Evolutionary conservation across 768 basidiomycete genomes (phyloP).

Genomic region (Gymnopilus dilepis): DNA sequence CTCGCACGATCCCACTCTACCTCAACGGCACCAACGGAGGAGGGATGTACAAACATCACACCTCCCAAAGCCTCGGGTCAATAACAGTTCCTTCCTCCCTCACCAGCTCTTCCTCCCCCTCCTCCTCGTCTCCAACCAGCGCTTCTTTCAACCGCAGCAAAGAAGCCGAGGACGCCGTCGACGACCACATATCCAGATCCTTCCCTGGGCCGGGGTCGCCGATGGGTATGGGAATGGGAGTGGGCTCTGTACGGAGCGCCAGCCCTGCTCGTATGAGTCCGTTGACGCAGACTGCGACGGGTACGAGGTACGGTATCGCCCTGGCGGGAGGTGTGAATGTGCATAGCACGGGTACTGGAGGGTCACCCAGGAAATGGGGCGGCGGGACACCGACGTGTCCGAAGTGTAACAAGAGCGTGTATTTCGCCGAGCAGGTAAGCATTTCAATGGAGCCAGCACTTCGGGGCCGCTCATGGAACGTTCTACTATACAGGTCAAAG

Average conservation of each 20-base stretch:
- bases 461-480: not conserved
- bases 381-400: conserved; percentile 67
- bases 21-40: conserved; percentile 30
- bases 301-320: conserved; percentile 69
- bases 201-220: conserved; percentile 1
- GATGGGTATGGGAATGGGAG: not conserved
- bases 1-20: conserved; percentile 59
- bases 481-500: conserved; percentile 62
- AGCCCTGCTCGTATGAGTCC: conserved; percentile 24
- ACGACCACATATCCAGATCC: not conserved
- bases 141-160: conserved; percentile 12
- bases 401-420: conserved; percentile 76
- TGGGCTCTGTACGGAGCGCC: not conserved
- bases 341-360: conserved; percentile 41
- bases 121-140: too few species aligned
- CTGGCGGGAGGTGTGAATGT: conserved; percentile 42
- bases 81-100: conserved; percentile 10
- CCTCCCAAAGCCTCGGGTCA: conserved; percentile 29
- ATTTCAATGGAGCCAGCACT: not conserved
- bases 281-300: conserved; percentile 50
- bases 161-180: conserved; percentile 11
- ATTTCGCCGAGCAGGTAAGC: conserved; percentile 82
- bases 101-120: conserved; percentile 10
- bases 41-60: conserved; percentile 17
- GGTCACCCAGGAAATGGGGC: conserved; percentile 57